Conservation (phyloP, 345 rosid species). For the Dovyalis caffra region DNA sequence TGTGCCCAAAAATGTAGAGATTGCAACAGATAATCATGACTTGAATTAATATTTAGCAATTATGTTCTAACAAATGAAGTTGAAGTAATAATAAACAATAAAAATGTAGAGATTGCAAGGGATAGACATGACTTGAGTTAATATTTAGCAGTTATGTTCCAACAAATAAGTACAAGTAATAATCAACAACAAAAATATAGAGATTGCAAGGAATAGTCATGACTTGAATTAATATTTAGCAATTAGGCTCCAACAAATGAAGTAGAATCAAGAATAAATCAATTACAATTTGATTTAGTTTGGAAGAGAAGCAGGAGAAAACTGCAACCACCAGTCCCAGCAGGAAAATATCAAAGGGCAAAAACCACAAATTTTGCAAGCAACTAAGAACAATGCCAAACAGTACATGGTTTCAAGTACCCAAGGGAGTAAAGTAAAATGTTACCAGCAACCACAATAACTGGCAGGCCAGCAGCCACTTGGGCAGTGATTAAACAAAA, state of each 20-base stretch:
- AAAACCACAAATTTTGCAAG: background rate
- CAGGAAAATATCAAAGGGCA: background rate
- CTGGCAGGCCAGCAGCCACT: background rate
- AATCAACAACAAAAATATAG: background rate
- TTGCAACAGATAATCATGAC: background rate
- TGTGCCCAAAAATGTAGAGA: background rate
- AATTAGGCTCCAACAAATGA: background rate
- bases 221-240: background rate
- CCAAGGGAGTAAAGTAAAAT: background rate
- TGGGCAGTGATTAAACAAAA: slow-evolving; percentile 1
- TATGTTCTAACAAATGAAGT: background rate
- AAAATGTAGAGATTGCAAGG: too few relatives aligned
- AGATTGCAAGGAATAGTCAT: background rate
- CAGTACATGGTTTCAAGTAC: background rate
- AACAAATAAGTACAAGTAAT: background rate
- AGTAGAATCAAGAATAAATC: background rate
- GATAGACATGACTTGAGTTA: background rate
- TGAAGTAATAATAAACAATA: background rate
- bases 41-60: background rate
- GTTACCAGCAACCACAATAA: background rate
- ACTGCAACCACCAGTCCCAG: background rate
- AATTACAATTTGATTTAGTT: too few relatives aligned
- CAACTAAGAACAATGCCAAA: background rate
- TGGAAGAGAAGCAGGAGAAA: too few relatives aligned
- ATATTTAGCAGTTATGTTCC: background rate